A percentile compares a stretch with the other conserved stretches of the same genome.
phyloP scores from a whole-genome alignment of 192 early-diverging fungal species.

The Obelidium mucronatum region DNA sequence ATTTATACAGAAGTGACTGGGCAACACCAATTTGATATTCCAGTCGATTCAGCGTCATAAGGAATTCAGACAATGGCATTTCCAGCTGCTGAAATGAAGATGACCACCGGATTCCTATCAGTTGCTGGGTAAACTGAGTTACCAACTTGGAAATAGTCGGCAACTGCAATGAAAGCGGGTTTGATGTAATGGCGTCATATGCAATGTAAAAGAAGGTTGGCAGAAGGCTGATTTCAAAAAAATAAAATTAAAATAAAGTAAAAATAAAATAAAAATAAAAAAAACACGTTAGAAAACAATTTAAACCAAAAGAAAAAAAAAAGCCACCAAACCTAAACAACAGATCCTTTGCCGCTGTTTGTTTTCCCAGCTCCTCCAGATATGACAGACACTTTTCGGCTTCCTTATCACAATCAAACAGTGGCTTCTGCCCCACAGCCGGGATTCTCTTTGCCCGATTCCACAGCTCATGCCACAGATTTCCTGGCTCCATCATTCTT shows the following conservation, averaged over 20 bases:
- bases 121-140: not conserved
- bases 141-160: constrained; percentile 43
- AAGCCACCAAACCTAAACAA: constrained; percentile 25
- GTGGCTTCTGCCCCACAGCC: constrained; percentile 71
- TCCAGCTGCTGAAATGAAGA: not conserved
- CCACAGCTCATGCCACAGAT: constrained; percentile 92
- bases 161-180: constrained; percentile 58
- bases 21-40: constrained; percentile 34
- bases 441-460: constrained; percentile 62
- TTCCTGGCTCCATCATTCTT: constrained; percentile 82
- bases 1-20: constrained; percentile 42
- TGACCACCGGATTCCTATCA: constrained; percentile 8
- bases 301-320: too few relatives aligned
- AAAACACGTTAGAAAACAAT: too few relatives aligned
- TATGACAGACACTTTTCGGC: constrained; percentile 80
- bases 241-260: too few relatives aligned
- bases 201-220: constrained; percentile 77
- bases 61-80: not conserved
- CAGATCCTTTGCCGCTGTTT: not conserved
- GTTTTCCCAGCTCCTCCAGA: constrained; percentile 52
- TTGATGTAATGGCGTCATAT: constrained; percentile 74
- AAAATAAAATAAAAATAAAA: too few relatives aligned
- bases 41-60: not conserved
- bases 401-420: constrained; percentile 81
- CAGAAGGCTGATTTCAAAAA: constrained; percentile 56